Percentiles rank a stretch among this genome's conserved stretches.
phyloP scores from a whole-genome alignment of 306 rosid species.

The Argentina anserina region DNA sequence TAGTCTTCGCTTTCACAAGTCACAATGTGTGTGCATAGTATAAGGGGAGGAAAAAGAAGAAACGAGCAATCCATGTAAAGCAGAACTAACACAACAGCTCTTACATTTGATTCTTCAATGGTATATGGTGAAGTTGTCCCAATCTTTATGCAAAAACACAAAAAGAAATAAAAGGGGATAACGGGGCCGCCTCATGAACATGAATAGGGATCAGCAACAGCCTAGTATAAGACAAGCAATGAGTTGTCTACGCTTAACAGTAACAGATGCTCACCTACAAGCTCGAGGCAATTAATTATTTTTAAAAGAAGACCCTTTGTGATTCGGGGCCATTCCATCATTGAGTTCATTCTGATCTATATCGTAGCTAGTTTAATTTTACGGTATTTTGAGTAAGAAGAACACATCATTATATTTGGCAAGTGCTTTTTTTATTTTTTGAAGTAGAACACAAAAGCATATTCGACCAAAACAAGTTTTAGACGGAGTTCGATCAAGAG shows the following conservation, averaged over 20 bases:
- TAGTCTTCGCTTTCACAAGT: not conserved
- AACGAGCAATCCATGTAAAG: not conserved
- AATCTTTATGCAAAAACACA: not conserved
- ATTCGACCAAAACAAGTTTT: not conserved
- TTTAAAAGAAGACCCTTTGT: not conserved
- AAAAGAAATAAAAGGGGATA: not conserved
- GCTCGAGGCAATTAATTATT: not conserved
- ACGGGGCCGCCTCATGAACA: not conserved
- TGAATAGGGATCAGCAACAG: not conserved
- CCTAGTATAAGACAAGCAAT: not conserved
- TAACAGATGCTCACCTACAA: not conserved
- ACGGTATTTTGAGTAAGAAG: not conserved
- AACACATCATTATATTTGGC: not conserved
- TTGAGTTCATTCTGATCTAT: not conserved
- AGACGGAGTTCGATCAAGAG: not conserved
- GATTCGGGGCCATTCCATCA: not conserved
- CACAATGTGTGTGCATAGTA: not conserved
- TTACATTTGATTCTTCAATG: not conserved
- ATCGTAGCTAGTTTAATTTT: not conserved
- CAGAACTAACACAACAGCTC: not conserved
- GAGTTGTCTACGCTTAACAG: not conserved
- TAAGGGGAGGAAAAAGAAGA: not conserved
- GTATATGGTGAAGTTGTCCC: not conserved
- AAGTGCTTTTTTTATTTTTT: not conserved
- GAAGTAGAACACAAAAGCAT: not conserved